Percentiles rank a stretch among this genome's conserved stretches.
Conservation (phyloP, 495 filamentous ascomycete species). For the Penicillium maclennaniae region DNA sequence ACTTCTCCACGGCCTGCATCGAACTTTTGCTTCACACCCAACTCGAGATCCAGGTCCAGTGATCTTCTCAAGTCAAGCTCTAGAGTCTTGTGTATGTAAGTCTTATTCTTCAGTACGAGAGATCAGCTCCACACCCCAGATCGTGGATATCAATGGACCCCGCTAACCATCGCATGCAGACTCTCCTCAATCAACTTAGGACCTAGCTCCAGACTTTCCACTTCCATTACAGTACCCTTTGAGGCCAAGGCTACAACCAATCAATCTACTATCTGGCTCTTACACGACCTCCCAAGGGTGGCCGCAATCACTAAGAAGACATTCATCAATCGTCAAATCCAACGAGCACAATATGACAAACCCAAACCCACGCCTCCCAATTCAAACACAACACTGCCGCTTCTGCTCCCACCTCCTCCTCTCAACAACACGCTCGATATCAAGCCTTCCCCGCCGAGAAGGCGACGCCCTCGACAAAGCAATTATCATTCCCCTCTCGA, state of each 20-base stretch:
- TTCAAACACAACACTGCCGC: constrained; percentile 68
- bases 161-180: not conserved
- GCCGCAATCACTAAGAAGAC: no score
- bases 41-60: not conserved
- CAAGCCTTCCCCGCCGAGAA: constrained; percentile 50
- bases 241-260: not conserved
- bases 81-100: not conserved
- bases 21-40: not conserved
- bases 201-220: not conserved
- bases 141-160: no score
- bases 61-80: not conserved
- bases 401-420: constrained; percentile 70
- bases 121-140: no score
- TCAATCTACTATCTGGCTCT: not conserved
- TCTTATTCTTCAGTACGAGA: not conserved
- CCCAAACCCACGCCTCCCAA: constrained; percentile 23
- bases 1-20: not conserved
- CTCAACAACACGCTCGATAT: constrained; percentile 56
- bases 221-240: no score
- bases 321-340: not conserved
- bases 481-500: constrained; percentile 25
- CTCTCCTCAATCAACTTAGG: not conserved
- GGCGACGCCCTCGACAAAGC: constrained; percentile 25
- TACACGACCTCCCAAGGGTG: no score
- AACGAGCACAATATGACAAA: constrained; percentile 7